Evolutionary conservation across 768 basidiomycete species (phyloP).

Genomic region (Pulveroboletus sp.): DNA sequence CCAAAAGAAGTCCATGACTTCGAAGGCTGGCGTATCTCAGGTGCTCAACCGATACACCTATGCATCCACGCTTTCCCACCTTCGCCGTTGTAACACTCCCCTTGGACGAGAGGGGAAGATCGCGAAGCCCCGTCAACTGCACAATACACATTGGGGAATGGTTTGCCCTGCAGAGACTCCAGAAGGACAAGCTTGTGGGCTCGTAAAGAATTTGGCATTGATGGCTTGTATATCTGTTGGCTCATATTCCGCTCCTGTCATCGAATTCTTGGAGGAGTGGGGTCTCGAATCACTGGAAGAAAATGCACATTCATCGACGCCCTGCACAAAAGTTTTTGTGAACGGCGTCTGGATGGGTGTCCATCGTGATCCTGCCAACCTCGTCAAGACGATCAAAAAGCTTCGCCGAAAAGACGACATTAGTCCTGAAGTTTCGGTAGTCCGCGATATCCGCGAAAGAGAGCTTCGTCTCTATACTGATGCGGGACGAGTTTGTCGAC

Average conservation of each 20-base stretch:
- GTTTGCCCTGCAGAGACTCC: conserved; percentile 99
- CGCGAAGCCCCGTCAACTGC: conserved; percentile 96
- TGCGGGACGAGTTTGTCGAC: conserved; percentile 94
- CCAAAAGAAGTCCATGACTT: conserved; percentile 97
- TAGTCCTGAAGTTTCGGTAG: conserved; percentile 92
- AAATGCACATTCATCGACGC: conserved; percentile 78
- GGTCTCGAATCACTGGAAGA: conserved; percentile 93
- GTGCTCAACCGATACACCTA: conserved; percentile 98
- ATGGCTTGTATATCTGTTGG: conserved; percentile 99
- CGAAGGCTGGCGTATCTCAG: conserved; percentile 97
- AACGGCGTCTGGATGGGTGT: conserved; percentile 99
- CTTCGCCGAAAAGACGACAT: conserved; percentile 93
- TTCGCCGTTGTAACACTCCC: conserved; percentile 97
- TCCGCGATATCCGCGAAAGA: conserved; percentile 94
- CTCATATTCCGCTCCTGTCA: conserved; percentile 90
- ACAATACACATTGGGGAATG: conserved; percentile 99
- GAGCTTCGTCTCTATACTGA: conserved; percentile 95
- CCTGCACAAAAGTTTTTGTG: conserved; percentile 94
- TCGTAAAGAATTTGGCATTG: conserved; percentile 96
- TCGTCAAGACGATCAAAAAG: conserved; percentile 91
- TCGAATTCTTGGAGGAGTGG: conserved; percentile 99
- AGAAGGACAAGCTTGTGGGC: conserved; percentile 98
- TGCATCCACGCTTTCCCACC: conserved; percentile 94
- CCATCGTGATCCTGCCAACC: conserved; percentile 88
- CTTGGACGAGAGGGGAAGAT: conserved; percentile 98